Evolutionary conservation across 1,139 yeast genomes (phyloP).

Genomic region (Saccharomyces pastorianus): DNA sequence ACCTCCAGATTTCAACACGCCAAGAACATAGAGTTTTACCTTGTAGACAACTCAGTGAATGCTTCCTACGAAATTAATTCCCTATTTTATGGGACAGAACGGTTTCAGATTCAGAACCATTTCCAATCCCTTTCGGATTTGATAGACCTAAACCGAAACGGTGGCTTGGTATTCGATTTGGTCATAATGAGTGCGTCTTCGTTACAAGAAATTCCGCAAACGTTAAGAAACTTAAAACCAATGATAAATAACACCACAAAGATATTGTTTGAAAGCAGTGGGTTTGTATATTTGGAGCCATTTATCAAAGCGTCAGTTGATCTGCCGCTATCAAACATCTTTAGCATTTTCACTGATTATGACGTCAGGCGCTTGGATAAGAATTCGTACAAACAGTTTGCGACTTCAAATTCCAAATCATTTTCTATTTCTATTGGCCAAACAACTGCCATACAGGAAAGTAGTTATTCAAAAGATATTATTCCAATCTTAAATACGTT

Average conservation of each 20-base stretch:
- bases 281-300: constrained; percentile 62
- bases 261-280: constrained; percentile 57
- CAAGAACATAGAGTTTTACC: constrained; percentile 23
- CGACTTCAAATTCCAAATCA: constrained; percentile 4
- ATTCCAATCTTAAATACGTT: constrained; percentile 11
- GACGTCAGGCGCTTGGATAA: constrained; percentile 43
- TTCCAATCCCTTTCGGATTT: constrained; percentile 18
- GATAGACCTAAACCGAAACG: constrained; percentile 9
- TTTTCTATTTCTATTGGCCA: neutral
- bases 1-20: constrained; percentile 27
- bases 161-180: constrained; percentile 36
- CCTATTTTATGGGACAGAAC: constrained; percentile 18
- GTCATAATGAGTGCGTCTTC: constrained; percentile 41
- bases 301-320: constrained; percentile 39
- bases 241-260: constrained; percentile 37
- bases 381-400: constrained; percentile 29
- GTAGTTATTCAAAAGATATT: neutral
- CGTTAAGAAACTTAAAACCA: constrained; percentile 32
- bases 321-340: constrained; percentile 34
- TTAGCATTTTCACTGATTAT: constrained; percentile 56
- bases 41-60: constrained; percentile 22
- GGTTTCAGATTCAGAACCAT: constrained; percentile 19
- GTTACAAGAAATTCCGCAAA: constrained; percentile 38
- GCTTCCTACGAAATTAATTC: constrained; percentile 18
- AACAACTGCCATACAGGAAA: neutral